These are phyloP conservation scores for Allium cepa DNA, from an alignment of 106 monocot species.

Conservation along the genomic window DNA sequence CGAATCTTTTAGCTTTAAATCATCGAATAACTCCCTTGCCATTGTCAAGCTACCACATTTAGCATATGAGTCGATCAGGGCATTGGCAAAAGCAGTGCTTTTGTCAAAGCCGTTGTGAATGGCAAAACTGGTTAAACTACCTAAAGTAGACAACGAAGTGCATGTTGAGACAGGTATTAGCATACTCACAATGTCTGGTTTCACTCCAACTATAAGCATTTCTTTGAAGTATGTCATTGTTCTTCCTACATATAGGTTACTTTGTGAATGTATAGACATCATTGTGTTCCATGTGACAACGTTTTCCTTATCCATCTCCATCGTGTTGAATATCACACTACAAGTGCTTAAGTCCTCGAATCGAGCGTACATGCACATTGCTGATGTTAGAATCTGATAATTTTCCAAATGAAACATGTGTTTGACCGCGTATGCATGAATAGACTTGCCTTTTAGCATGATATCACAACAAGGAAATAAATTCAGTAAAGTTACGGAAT, in stretches of 20 bases:
- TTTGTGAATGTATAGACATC: constrained; percentile 35
- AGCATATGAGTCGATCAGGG: constrained; percentile 47
- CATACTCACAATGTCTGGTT: constrained; percentile 51
- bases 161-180: constrained; percentile 39
- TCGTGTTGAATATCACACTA: constrained; percentile 25
- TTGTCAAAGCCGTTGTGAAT: constrained; percentile 28
- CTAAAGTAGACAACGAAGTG: constrained; percentile 24
- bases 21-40: constrained; percentile 37
- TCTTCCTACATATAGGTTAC: constrained; percentile 11
- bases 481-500: constrained; percentile 50
- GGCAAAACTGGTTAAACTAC: constrained; percentile 22
- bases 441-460: constrained; percentile 37
- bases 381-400: constrained; percentile 37
- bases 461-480: constrained; percentile 34
- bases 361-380: constrained; percentile 51
- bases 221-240: constrained; percentile 32
- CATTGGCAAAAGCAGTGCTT: constrained; percentile 26
- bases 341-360: constrained; percentile 38
- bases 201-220: constrained; percentile 30
- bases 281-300: constrained; percentile 48
- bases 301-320: constrained; percentile 36
- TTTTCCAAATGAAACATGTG: constrained; percentile 25
- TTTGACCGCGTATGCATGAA: constrained; percentile 50
- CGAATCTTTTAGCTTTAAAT: constrained; percentile 29
- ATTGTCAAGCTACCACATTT: constrained; percentile 34